Conservation (phyloP, 257 asterid genomes). For the Petunia secreta region DNA sequence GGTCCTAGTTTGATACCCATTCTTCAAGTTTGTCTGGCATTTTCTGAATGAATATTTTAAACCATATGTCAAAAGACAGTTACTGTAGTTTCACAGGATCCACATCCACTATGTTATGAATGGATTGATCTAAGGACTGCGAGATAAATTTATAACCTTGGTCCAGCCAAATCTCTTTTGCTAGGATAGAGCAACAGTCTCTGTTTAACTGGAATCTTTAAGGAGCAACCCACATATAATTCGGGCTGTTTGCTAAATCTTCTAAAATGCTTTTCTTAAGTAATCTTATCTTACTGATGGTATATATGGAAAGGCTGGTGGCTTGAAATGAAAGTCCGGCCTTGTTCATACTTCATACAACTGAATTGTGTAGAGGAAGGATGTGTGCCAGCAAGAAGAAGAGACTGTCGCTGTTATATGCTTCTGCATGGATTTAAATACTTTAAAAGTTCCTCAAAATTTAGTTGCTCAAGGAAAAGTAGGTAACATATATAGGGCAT, state of each 20-base stretch:
- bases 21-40: not conserved
- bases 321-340: not conserved
- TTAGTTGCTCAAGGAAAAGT: too few species aligned
- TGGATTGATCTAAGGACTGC: not conserved
- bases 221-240: conserved; percentile 10
- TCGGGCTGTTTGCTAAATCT: not conserved
- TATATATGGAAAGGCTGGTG: not conserved
- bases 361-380: not conserved
- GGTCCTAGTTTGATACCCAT: not conserved
- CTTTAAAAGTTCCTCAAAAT: too few species aligned
- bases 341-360: conserved; percentile 5
- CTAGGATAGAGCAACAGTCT: not conserved
- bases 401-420: too few species aligned
- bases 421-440: too few species aligned
- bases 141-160: not conserved
- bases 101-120: not conserved
- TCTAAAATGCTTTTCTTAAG: not conserved
- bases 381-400: too few species aligned
- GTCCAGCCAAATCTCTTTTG: not conserved
- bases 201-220: not conserved
- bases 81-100: not conserved
- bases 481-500: too few species aligned
- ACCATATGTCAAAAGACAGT: not conserved
- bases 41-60: not conserved
- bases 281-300: not conserved